Conservation (phyloP, 805 yeast genomes). For the Jamesozyma rosinii region DNA sequence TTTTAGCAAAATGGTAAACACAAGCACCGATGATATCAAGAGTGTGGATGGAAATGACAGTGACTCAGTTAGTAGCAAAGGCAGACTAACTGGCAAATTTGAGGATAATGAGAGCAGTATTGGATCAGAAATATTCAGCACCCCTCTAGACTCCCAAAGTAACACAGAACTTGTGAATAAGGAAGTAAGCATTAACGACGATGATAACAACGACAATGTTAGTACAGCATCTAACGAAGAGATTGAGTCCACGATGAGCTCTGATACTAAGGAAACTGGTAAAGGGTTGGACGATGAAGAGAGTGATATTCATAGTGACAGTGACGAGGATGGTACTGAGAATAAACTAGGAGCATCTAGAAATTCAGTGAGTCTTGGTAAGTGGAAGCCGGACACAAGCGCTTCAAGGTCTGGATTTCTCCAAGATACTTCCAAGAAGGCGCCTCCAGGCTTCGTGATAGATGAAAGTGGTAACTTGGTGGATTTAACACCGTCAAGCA, state of each 20-base stretch:
- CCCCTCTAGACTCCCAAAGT: neutral
- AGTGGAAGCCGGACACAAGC: slow-evolving; percentile 51
- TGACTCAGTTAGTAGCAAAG: neutral
- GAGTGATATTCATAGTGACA: neutral
- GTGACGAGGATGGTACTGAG: neutral
- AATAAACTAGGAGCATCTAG: slow-evolving; percentile 3
- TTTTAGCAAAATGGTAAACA: slow-evolving; percentile 18
- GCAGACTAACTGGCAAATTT: neutral
- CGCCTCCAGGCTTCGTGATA: slow-evolving; percentile 29
- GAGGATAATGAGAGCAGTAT: neutral
- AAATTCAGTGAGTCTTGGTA: slow-evolving; percentile 13
- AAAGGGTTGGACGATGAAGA: neutral
- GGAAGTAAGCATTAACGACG: neutral
- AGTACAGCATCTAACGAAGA: neutral
- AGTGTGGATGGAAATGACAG: neutral
- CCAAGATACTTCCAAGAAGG: slow-evolving; percentile 30
- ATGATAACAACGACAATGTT: neutral
- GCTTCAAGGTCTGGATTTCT: slow-evolving; percentile 33
- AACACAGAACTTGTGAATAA: neutral
- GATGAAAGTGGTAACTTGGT: slow-evolving; percentile 29
- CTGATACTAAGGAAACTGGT: neutral
- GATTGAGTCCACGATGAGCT: neutral
- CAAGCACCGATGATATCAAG: slow-evolving; percentile 5
- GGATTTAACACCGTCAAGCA: slow-evolving; percentile 26
- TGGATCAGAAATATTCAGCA: neutral